phyloP scores from a whole-genome alignment of 345 rosid genomes.

The Gossypium arboreum region DNA sequence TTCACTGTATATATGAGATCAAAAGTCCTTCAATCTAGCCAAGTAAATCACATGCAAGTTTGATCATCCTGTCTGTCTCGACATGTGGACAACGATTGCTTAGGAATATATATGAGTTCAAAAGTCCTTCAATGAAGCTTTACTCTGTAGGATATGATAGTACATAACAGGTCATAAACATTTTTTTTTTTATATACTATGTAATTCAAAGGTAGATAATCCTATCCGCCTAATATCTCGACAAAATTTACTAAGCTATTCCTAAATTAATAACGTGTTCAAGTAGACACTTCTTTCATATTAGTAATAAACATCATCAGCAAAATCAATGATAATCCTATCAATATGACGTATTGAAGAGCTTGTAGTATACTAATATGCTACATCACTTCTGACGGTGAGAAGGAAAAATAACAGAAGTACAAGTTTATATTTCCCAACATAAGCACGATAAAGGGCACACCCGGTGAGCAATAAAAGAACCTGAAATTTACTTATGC shows the following conservation, averaged over 20 bases:
- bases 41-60: background rate
- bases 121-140: background rate
- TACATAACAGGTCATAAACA: background rate
- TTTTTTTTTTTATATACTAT: background rate
- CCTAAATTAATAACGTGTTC: background rate
- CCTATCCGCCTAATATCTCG: background rate
- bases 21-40: background rate
- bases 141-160: background rate
- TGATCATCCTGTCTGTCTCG: background rate
- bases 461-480: background rate
- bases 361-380: background rate
- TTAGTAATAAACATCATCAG: background rate
- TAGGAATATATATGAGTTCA: background rate
- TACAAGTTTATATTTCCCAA: background rate
- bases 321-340: background rate
- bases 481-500: background rate
- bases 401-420: background rate
- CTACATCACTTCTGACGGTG: background rate
- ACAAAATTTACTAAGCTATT: background rate
- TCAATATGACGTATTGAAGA: background rate
- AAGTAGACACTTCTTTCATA: background rate
- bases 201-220: too few relatives aligned
- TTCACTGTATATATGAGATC: too few relatives aligned
- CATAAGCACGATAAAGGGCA: background rate
- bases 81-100: background rate